Base-by-base conservation (phyloP, 495 filamentous ascomycete genomes). In the Glonium stellatum region DNA sequence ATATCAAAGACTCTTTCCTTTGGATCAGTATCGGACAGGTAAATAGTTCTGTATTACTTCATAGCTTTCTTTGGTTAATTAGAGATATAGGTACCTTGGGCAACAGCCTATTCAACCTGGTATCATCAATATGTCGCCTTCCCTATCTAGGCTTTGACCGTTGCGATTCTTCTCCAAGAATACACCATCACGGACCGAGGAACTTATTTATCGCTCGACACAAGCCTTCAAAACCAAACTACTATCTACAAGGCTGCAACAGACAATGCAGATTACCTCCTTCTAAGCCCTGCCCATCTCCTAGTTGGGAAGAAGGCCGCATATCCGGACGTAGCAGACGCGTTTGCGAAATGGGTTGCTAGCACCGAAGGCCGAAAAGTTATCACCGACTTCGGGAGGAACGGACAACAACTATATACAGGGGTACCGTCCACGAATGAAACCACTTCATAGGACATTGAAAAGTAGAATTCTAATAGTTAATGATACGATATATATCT, bases 91-190 rank as follows among this genome's bases (percentile, higher is more conserved):
- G 70, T 74, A 12, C 76, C 75, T 15, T 77, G 75, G 74, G 73
- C 75, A 2, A 74, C 66, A 0, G 57, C 67, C 10, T 70, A 70
- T 59, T 75, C 77, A 0, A 72, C 66, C 15, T 80, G 75, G 76
- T 79, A 78, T 55, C 75, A 80, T 60, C 71, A 73, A 60, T 77
- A 71, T 57, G 70, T 74, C 36, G 72, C 69, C 8, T 78, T 76
- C 48, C 77, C 76, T 0, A 63, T 76, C 44, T 70, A 76, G 60
- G 75, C 76, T 4, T 54, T 79, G 25, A 71, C 53, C 10, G 68
- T 71, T 0, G 75, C 76, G 0, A 67, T 70, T 22, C 36, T 62
- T 0, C 62, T 78, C 9, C 36, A 69, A 3, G 75, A 77, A 54
- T 79, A 78, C 52, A 78, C 73, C 0, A 56, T 78, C 34, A 78